A percentile compares a stretch with the other conserved stretches of the same genome.
Evolutionary conservation across 164 flowering plant genomes (phyloP).

Genomic region (Aristolochia californica): DNA sequence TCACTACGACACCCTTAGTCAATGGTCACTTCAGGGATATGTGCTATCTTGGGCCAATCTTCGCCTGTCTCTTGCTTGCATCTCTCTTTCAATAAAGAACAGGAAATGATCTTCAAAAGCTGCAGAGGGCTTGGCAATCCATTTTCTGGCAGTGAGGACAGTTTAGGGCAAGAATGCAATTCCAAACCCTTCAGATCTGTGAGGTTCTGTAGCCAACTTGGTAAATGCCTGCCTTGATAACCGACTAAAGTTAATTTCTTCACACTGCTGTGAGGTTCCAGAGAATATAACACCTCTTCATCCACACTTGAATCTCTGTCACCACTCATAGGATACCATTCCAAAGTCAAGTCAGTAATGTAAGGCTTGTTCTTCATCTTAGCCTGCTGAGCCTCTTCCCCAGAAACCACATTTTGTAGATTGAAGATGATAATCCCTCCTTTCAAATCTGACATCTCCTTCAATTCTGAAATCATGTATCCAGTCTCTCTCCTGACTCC

Average conservation of each 20-base stretch:
- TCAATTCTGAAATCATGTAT: neutral
- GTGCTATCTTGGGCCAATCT: too few relatives aligned
- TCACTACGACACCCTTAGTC: too few relatives aligned
- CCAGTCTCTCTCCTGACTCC: neutral
- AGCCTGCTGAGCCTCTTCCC: too few relatives aligned
- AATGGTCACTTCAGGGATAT: too few relatives aligned
- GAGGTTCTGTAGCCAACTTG: conserved; percentile 1
- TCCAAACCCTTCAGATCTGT: neutral
- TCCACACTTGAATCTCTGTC: neutral
- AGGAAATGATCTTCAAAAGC: neutral
- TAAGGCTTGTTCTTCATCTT: neutral
- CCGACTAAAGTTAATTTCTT: neutral
- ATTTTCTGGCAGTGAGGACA: neutral
- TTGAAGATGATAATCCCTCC: neutral
- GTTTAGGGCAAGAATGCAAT: neutral
- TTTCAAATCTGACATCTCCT: neutral
- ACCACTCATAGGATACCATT: neutral
- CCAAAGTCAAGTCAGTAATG: neutral
- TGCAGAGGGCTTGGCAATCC: neutral
- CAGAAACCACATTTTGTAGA: conserved; percentile 1
- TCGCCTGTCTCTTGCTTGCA: too few relatives aligned
- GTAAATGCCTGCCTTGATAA: neutral
- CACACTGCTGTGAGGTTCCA: conserved; percentile 4
- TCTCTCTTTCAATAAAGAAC: neutral
- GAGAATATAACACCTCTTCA: neutral